Evolutionary conservation across 164 flowering plant species (phyloP), one percentile per base, ranked within the genome.

Genomic region (Vitis rotundifolia): DNA sequence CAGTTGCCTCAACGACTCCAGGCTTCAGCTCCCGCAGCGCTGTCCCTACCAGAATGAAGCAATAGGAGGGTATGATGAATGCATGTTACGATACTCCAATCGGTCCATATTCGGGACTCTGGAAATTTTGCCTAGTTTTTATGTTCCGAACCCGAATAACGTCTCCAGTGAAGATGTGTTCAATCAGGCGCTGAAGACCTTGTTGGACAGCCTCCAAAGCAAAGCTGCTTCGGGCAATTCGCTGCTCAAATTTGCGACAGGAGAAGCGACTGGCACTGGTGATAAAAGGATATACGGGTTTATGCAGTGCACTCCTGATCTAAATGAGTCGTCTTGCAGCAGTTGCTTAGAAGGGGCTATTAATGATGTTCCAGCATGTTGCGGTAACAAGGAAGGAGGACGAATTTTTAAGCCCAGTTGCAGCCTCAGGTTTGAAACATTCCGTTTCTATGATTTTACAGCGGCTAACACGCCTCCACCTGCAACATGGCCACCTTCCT

Each of bases 51-150:
- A 73, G 61, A 74, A 68, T 44, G 69, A 66, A 11, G 80, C 75
- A 13, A 44, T 73, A 9, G 68, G 61, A 10, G 53, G 67, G 69
- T 59, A 59, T 48, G 66, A 65, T 0, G 3, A 14, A 7, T 81
- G 84, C 22, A 71, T 60, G 78, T 12, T 81, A 3, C 63, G 82
- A 28, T 81, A 81, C 73, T 74, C 84, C 0, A 67, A 73, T 64
- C 18, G 49, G 11, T 19, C 65, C 1, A 68, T 71, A 1, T 62
- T 29, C 44, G 57, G 68, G 3, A 18, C 2, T 1, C 1, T 37
- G 12, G 72, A 56, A 10, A 47, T 2, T 1, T 0, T 0, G 13
- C 64, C 61, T 2, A 2, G 1, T 1, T 37, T 12, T n/a, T 11
- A 1, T 3, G 1, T n/a, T 16, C 2, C 7, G 13, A 63, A 64